Percentiles rank a stretch among this genome's conserved stretches.
Conservation (phyloP, 345 rosid genomes). For the Gossypium rotundifolium region DNA sequence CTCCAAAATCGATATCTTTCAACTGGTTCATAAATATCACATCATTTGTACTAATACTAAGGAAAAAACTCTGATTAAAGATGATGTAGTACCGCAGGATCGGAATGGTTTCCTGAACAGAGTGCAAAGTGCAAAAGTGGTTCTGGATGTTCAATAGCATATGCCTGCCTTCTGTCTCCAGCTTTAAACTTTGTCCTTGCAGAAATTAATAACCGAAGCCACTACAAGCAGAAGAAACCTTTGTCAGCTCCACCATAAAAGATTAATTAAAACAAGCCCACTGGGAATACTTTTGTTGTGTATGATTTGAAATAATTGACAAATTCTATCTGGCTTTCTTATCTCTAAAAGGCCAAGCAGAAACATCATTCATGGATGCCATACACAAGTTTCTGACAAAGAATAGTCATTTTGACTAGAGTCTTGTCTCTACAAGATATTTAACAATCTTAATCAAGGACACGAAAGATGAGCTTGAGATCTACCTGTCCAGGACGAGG, state of each 20-base stretch:
- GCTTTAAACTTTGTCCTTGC: constrained; percentile 67
- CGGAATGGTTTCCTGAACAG: constrained; percentile 86
- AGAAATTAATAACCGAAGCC: constrained; percentile 71
- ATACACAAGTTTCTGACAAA: neutral
- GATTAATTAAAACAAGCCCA: neutral
- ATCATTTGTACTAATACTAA: neutral
- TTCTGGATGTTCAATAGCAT: constrained; percentile 59
- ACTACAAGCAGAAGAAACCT: constrained; percentile 40
- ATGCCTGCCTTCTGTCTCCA: constrained; percentile 62
- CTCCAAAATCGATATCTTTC: neutral
- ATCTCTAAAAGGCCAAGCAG: neutral
- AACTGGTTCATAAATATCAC: neutral
- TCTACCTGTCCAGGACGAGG: constrained; percentile 94
- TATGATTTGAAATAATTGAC: neutral
- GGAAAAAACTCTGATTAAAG: constrained; percentile 2
- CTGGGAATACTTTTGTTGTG: neutral
- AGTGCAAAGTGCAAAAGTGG: constrained; percentile 79
- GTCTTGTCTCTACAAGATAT: neutral
- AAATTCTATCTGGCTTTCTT: neutral
- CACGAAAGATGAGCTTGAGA: constrained; percentile 8
- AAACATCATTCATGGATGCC: neutral
- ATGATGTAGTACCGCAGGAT: constrained; percentile 67
- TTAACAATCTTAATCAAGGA: neutral
- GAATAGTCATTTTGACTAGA: neutral
- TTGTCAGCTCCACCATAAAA: constrained; percentile 8